Conservation (phyloP, 2,329 filamentous ascomycete genomes). For the Didymella segeticola region DNA sequence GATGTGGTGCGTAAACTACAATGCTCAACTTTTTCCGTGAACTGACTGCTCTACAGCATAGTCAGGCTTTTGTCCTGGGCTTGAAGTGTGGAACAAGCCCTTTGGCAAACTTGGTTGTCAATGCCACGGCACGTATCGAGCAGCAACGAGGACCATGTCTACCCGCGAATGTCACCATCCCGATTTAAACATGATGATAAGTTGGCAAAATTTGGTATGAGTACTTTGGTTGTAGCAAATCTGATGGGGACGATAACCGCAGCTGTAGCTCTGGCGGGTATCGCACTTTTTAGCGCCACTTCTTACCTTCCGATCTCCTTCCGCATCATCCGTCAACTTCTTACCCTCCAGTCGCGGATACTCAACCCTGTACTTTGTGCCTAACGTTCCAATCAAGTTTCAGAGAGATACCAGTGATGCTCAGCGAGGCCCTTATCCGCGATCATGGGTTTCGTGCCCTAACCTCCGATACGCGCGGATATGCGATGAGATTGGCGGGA, state of each 20-base stretch:
- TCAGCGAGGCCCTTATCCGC: slow-evolving; percentile 1
- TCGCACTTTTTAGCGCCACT: slow-evolving; percentile 4
- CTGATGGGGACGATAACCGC: neutral
- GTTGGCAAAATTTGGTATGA: too few species aligned
- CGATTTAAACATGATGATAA: slow-evolving; percentile 8
- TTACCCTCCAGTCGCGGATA: neutral
- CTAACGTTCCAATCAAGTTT: slow-evolving; percentile 2
- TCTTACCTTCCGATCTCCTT: slow-evolving; percentile 8
- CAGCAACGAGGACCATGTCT: slow-evolving; percentile 23
- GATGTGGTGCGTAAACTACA: slow-evolving; percentile 17
- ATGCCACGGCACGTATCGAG: slow-evolving; percentile 31
- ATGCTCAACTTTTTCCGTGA: too few species aligned
- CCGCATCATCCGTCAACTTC: slow-evolving; percentile 11
- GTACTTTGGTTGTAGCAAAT: too few species aligned
- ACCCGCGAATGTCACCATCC: slow-evolving; percentile 26
- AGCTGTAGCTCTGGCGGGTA: neutral
- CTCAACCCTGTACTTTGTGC: neutral
- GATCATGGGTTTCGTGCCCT: neutral
- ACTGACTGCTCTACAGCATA: slow-evolving; percentile 16
- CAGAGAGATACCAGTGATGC: neutral
- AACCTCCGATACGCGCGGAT: slow-evolving; percentile 13
- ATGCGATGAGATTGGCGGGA: slow-evolving; percentile 9
- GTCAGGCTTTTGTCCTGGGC: slow-evolving; percentile 29
- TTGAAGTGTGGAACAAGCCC: slow-evolving; percentile 32
- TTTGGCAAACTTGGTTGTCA: slow-evolving; percentile 25